Evolutionary conservation across 202 grass and related monocot species (phyloP).

Genomic region (Hordeum pubiflorum): DNA sequence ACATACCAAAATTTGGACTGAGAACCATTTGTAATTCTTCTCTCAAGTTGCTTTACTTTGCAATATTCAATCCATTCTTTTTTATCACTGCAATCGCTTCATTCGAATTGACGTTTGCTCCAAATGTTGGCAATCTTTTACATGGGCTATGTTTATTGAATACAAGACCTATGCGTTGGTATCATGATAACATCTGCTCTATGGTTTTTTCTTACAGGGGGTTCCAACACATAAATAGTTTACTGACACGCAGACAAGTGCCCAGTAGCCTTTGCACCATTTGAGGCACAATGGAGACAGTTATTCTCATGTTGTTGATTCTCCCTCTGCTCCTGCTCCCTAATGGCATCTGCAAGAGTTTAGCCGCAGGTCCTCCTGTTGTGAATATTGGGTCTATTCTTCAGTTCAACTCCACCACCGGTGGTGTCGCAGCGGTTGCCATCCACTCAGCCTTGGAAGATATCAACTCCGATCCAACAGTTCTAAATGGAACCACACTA

Average conservation of each 20-base stretch:
- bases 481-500: constrained; percentile 66
- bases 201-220: neutral
- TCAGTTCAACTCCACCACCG: constrained; percentile 61
- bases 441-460: constrained; percentile 69
- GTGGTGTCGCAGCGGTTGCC: constrained; percentile 55
- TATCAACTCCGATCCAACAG: constrained; percentile 66
- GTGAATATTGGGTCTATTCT: constrained; percentile 77
- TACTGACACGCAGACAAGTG: constrained; percentile 11
- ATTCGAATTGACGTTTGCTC: neutral
- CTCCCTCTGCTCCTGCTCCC: constrained; percentile 37
- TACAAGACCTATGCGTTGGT: neutral
- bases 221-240: neutral
- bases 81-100: neutral
- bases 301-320: constrained; percentile 21
- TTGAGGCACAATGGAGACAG: constrained; percentile 44
- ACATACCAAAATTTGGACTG: neutral
- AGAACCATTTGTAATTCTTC: neutral
- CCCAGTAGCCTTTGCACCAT: neutral
- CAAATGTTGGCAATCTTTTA: neutral
- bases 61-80: neutral
- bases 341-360: constrained; percentile 31
- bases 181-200: neutral
- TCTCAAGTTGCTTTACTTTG: constrained; percentile 7
- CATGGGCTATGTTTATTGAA: neutral
- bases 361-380: constrained; percentile 46